Evolutionary conservation across 1,284 basidiomycete species (phyloP), one percentile per base, ranked within the genome.

Genomic region (Pisolithus thermaeus): DNA sequence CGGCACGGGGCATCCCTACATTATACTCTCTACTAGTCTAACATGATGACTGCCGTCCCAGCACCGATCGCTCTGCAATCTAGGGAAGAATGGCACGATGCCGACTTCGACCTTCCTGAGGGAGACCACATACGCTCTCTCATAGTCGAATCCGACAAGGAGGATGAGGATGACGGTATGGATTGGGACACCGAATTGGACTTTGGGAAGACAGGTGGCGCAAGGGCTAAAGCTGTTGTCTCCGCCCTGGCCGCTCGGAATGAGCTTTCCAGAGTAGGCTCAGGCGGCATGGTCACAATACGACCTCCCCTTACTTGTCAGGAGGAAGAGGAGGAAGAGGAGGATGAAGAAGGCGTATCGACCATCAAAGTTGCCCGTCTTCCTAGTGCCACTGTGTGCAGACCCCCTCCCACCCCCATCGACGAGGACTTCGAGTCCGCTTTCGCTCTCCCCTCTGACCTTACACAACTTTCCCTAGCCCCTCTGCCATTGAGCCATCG

Each of bases 161-260:
- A 87, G 52, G 78, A 77, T 49, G 71, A 75, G 40, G 72, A 75
- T 50, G 76, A 76, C 27, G 71, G 72, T 36, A 70, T 76, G 64
- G 87, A 90, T 63, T 90, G 88, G 88, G 89, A 91, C 59, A 56
- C 77, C 23, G 85, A 89, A 59, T 81, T 90, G 79, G 77, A 83
- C 60, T 60, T 88, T 39, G 80, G 77, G 32, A 73, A 74, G 59
- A 79, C 80, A 1, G 80, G 75, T 20, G 78, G 75, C 25, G 76
- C 76, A 52, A 83, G 73, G 58, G 72, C 70, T n/a, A 70, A 66
- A 36, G 60, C 70, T 11, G 68, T 71, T 50, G 62, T 72, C 37
- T 65, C 73, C 51, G 65, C 67, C 44, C 68, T 74, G 20, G 61
- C 65, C 50, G 63, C 67, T 41, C 64, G 59, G 54, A 67, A 63